Evolutionary conservation across 257 asterid species (phyloP), one percentile per base, ranked within the genome.

Genomic region (Henckelia pumila): DNA sequence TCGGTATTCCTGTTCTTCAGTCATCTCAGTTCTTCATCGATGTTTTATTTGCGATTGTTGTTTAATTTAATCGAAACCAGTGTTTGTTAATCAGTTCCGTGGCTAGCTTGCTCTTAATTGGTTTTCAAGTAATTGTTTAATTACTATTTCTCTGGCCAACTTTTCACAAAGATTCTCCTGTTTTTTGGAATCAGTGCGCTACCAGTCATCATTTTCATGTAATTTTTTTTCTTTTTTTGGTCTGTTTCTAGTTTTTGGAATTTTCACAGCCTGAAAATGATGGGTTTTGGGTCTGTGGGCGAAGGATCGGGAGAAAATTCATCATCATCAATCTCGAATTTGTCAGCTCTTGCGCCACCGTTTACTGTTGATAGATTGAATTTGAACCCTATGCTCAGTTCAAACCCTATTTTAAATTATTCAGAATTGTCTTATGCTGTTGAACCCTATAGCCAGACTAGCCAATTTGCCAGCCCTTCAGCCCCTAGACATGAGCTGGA

Each of bases 301-400:
- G 47, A 30, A 69, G 82, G 82, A 67, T 71, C 59, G 16, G 94
- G 95, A 53, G 93, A 85, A 28, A 44, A 74, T 47, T 74, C 88
- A 4, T 77, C 89, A 9, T 74, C 93, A 2, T 77, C 96, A 4
- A 73, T 79, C 61, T 89, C 97, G 9, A 88, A 84, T 85, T 81
- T 94, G 71, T 94, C 99, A 61, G 86, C 99, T 71, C 67, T 80
- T 74, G 99, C 99, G 19, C 96, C 96, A n/a, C 98, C 99, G 1
- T 94, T 94, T 77, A 91, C 96, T 72, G 92, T 94, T 64, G 93
- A 85, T 75, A 81, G 95, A 64, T 64, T 78, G 72, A 81, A 78
- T 78, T 64, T 77, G 72, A 81, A 78, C 79, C 81, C 86, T 56
- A 90, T 82, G 25, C 78, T 87, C 61, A 63, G 56, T 76, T 66